A percentile compares a stretch with the other conserved stretches of the same genome.
Conservation (phyloP, 495 filamentous ascomycete genomes). For the Neurospora tetrasperma region DNA sequence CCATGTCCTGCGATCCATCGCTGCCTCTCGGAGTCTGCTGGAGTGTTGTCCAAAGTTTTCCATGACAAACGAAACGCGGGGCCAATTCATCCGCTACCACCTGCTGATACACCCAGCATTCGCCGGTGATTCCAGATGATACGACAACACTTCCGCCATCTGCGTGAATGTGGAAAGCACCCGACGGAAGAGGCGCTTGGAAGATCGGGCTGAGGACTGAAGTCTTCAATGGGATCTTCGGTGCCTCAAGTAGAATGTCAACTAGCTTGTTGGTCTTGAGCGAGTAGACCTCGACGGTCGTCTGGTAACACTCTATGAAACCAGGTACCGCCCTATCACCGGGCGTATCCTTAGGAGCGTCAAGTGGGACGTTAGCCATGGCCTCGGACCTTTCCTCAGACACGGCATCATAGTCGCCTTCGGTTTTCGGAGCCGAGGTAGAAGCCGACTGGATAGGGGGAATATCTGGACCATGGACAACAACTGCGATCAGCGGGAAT, state of each 20-base stretch:
- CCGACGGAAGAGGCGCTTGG: conserved; percentile 51
- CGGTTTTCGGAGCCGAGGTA: conserved; percentile 7
- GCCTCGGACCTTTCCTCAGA: conserved; percentile 31
- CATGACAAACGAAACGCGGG: conserved; percentile 52
- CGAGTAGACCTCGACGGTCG: conserved; percentile 77
- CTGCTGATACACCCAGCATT: conserved; percentile 67
- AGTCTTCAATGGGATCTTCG: conserved; percentile 34
- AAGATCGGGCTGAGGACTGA: conserved; percentile 45
- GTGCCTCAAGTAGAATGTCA: conserved; percentile 53
- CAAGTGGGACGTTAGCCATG: conserved; percentile 20
- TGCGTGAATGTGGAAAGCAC: conserved; percentile 59
- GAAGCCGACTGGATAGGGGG: conserved; percentile 16
- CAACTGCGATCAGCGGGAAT: conserved; percentile 59
- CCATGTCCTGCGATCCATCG: conserved; percentile 36
- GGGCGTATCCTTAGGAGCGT: conserved; percentile 11
- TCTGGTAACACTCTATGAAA: conserved; percentile 56
- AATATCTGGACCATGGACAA: conserved; percentile 61
- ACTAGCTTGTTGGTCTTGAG: conserved; percentile 57
- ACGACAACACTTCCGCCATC: conserved; percentile 58
- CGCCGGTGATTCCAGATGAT: conserved; percentile 71
- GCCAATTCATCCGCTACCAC: conserved; percentile 19
- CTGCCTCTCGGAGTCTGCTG: conserved; percentile 41
- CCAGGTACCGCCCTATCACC: conserved; percentile 19
- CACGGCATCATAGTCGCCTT: conserved; percentile 28
- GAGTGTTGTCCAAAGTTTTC: conserved; percentile 78